Base-by-base conservation (phyloP, 2,329 filamentous ascomycete species). In the Polytolypa hystricis region DNA sequence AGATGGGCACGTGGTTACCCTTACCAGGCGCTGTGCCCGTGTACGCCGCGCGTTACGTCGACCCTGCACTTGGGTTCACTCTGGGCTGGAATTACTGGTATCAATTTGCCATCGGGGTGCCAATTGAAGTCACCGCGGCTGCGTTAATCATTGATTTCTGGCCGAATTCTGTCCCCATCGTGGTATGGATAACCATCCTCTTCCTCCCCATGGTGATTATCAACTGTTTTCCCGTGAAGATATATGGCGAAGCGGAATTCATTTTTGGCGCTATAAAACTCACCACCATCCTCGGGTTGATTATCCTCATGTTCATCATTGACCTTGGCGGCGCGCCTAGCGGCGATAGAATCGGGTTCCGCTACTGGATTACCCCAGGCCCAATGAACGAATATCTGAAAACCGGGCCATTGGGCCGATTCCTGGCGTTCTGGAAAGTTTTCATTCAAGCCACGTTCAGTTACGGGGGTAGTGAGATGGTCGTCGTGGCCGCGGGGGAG, bases 11-110 rank as follows among this genome's bases (percentile, higher is more conserved):
- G 9, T 55, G 56, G 43, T 53, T 61, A 28, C 60, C 60, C 3
- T 43, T 60, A 7, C 57, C 58, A 5, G 60, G 70, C n/a, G 67
- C 67, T 4, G 65, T 72, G 5, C 62, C 67, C 4, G 55, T 68
- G 16, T 71, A 70, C 33, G 66, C 67, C 7, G 55, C 68, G 62
- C 64, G 47, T 5, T 43, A 31, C 29, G 38, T 43, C 4, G 39
- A 43, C 23, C 38, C 41, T 8, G 45, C 42, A 25, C 55, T 66
- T 6, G 66, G 62, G 20, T 71, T 69, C 35, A 64, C 67, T 1
- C 49, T 72, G 14, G 64, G 67, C 8, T 71, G 66, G 66, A 69
- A 69, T 33, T 71, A 70, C 46, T 71, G 64, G 64, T 69, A 67
- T 42, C 57, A 67, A 37, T 62, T 66, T n/a, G 62, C 64, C 21